A percentile compares a stretch with the other conserved stretches of the same genome.
Conservation (phyloP, 495 filamentous ascomycete species). For the Sphaerosporella brunnea region DNA sequence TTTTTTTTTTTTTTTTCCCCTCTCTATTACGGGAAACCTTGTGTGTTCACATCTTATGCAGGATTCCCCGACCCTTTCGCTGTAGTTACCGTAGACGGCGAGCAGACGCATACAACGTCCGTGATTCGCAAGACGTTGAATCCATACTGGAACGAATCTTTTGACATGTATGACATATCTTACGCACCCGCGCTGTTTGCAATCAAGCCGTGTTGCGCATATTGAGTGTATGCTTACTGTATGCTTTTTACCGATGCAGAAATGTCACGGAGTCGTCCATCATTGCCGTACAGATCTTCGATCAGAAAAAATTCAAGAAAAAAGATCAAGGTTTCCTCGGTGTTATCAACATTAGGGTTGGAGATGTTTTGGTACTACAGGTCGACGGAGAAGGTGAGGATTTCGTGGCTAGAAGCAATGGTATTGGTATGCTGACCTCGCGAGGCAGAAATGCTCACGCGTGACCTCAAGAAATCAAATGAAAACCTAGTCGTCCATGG, state of each 20-base stretch:
- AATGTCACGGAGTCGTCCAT: conserved; percentile 79
- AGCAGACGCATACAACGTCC: conserved; percentile 87
- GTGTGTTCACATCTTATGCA: no score
- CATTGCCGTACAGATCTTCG: conserved; percentile 92
- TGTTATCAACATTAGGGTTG: conserved; percentile 90
- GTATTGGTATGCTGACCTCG: no score
- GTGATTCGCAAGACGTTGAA: conserved; percentile 96
- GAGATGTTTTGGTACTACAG: conserved; percentile 76
- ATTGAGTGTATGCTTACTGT: neutral
- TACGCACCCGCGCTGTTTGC: conserved; percentile 10
- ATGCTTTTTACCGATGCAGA: neutral
- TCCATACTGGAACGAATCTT: conserved; percentile 97
- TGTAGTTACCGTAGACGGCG: conserved; percentile 86
- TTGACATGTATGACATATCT: conserved; percentile 96
- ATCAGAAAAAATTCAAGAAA: conserved; percentile 99
- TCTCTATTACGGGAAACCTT: no score
- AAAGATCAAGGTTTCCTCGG: conserved; percentile 98
- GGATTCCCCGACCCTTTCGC: conserved; percentile 96
- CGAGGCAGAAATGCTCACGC: conserved; percentile 72
- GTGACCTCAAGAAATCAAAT: conserved; percentile 93
- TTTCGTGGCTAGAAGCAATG: neutral
- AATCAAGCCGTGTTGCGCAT: neutral
- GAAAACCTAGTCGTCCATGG: conserved; percentile 96
- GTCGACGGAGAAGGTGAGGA: conserved; percentile 76
- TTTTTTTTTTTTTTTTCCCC: no score